Evolutionary conservation across 208 protist species (phyloP).

Genomic region (Angomonas ambiguus): DNA sequence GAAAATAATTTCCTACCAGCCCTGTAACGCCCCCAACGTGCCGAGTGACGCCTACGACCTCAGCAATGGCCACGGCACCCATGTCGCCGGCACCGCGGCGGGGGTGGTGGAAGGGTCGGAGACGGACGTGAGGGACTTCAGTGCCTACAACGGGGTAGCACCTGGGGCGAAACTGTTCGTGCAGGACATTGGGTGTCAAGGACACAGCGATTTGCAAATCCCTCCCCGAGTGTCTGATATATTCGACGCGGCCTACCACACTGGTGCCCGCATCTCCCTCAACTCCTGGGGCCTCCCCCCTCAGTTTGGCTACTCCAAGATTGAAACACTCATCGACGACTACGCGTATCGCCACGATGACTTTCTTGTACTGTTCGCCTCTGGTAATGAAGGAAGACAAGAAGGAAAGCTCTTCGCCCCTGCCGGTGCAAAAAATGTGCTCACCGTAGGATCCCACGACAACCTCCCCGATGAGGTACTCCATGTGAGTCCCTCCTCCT

Average conservation of each 20-base stretch:
- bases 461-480: slow-evolving; percentile 15
- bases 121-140: background rate
- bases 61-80: slow-evolving; percentile 74
- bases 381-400: slow-evolving; percentile 47
- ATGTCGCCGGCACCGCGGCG: slow-evolving; percentile 67
- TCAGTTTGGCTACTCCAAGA: slow-evolving; percentile 33
- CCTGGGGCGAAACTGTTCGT: slow-evolving; percentile 81
- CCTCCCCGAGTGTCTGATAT: slow-evolving; percentile 21
- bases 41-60: background rate
- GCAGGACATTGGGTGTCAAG: slow-evolving; percentile 34
- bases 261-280: slow-evolving; percentile 69
- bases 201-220: background rate
- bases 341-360: slow-evolving; percentile 55
- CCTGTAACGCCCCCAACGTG: slow-evolving; percentile 8
- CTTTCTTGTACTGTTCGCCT: slow-evolving; percentile 67
- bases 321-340: slow-evolving; percentile 66
- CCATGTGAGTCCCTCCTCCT: slow-evolving; percentile 42
- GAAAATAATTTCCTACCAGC: slow-evolving; percentile 76
- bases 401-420: slow-evolving; percentile 37
- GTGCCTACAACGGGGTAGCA: slow-evolving; percentile 71
- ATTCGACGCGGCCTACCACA: slow-evolving; percentile 48
- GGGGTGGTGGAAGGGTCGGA: slow-evolving; percentile 26
- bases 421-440: slow-evolving; percentile 76
- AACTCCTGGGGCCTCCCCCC: slow-evolving; percentile 86
- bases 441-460: slow-evolving; percentile 72